Evolutionary conservation across 108 stramenopile species (phyloP).

Genomic region (Cyclotella baltica): DNA sequence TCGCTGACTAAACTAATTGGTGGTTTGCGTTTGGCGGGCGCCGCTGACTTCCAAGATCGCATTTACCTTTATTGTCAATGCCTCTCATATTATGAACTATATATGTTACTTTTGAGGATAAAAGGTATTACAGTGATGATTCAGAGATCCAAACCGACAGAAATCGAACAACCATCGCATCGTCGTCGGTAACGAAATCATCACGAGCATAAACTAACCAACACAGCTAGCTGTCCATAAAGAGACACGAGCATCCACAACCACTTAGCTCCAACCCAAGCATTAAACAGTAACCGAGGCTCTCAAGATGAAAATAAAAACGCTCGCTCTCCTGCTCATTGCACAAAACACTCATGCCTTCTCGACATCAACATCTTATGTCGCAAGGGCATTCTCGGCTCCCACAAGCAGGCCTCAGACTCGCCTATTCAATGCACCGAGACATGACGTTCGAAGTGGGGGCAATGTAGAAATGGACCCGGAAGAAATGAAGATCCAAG

Average conservation of each 20-base stretch:
- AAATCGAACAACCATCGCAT: too few relatives aligned
- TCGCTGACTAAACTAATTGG: too few relatives aligned
- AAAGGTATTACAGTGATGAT: not conserved
- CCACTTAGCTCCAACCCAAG: not conserved
- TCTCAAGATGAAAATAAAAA: not conserved
- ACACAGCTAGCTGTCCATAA: too few relatives aligned
- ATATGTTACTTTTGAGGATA: not conserved
- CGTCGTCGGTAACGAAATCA: too few relatives aligned
- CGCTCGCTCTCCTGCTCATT: constrained; percentile 1
- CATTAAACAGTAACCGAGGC: not conserved
- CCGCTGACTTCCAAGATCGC: too few relatives aligned
- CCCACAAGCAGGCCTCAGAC: not conserved
- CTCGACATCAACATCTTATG: not conserved
- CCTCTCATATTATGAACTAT: not conserved
- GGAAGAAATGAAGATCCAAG: constrained; percentile 61
- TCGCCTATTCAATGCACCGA: constrained; percentile 13
- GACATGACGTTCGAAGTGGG: constrained; percentile 57
- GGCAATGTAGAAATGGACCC: constrained; percentile 56
- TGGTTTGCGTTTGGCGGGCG: too few relatives aligned
- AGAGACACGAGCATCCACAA: too few relatives aligned
- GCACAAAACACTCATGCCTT: constrained; percentile 1
- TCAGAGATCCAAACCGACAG: too few relatives aligned
- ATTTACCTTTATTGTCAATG: too few relatives aligned
- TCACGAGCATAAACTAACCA: too few relatives aligned
- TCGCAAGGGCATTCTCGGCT: not conserved